Conservation (phyloP, 495 filamentous ascomycete genomes). For the Xylaria intraflava region DNA sequence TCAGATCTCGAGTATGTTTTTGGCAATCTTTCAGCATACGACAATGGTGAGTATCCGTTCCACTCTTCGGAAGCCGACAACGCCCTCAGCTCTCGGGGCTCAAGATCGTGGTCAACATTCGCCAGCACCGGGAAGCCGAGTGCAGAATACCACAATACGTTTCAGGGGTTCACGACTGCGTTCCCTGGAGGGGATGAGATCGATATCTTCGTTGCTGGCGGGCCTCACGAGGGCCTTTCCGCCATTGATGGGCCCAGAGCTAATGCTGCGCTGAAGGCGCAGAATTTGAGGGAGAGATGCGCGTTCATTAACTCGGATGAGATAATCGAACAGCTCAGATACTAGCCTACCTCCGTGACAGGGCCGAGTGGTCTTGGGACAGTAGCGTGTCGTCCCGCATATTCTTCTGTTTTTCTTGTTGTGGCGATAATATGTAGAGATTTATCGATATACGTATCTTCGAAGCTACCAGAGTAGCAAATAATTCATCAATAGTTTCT, state of each 20-base stretch:
- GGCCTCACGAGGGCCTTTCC: constrained; percentile 24
- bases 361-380: no score
- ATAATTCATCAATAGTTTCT: no score
- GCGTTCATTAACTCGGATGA: constrained; percentile 21
- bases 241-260: constrained; percentile 20
- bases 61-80: constrained; percentile 20
- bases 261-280: constrained; percentile 8
- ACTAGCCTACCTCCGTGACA: constrained; percentile 1
- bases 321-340: constrained; percentile 19
- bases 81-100: constrained; percentile 16
- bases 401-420: no score
- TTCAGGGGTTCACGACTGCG: constrained; percentile 20
- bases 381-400: no score
- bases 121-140: constrained; percentile 20
- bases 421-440: no score
- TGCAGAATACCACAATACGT: constrained; percentile 16
- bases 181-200: constrained; percentile 9
- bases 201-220: constrained; percentile 25
- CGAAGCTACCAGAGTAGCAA: no score
- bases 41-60: constrained; percentile 13
- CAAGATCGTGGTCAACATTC: constrained; percentile 29
- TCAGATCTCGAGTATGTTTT: constrained; percentile 43
- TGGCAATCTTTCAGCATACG: constrained; percentile 27
- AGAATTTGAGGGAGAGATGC: constrained; percentile 24
- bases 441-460: no score